Evolutionary conservation across 768 basidiomycete species (phyloP).

Genomic region (Kwoniella botswanensis): DNA sequence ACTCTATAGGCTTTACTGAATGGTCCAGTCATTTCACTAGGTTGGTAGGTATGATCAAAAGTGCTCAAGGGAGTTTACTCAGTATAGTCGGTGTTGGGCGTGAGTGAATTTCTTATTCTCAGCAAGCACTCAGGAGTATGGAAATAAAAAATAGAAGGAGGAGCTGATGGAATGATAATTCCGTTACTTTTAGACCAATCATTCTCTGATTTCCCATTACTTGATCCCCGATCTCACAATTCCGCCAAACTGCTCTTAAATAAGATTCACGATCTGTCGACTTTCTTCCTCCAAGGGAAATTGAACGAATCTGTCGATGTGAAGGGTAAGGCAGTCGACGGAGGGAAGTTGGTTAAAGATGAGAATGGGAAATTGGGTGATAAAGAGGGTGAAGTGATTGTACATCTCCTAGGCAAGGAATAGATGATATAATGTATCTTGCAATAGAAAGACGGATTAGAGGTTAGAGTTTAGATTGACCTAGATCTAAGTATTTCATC

Average conservation of each 20-base stretch:
- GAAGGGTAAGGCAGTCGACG: conserved; percentile 36
- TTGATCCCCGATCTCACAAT: conserved; percentile 34
- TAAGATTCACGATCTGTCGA: conserved; percentile 45
- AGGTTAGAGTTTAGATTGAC: not conserved
- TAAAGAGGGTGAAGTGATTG: conserved; percentile 44
- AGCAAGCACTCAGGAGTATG: not conserved
- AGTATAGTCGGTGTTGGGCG: conserved; percentile 46
- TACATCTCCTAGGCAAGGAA: conserved; percentile 42
- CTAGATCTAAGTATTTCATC: too few species aligned
- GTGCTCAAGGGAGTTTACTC: conserved; percentile 39
- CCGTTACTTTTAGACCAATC: conserved; percentile 43
- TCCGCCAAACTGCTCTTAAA: conserved; percentile 27
- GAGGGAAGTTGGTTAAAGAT: conserved; percentile 34
- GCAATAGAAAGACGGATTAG: not conserved
- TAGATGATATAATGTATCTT: not conserved
- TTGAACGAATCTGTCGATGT: conserved; percentile 26
- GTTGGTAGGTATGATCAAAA: conserved; percentile 64
- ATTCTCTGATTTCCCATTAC: conserved; percentile 56
- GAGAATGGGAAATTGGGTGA: conserved; percentile 40
- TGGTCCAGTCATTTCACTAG: conserved; percentile 76
- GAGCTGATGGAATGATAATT: not conserved
- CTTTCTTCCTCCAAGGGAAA: conserved; percentile 39
- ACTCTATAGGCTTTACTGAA: conserved; percentile 76
- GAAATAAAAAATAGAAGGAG: not conserved
- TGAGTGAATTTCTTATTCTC: conserved; percentile 28